A percentile compares a stretch with the other conserved stretches of the same genome.
phyloP scores from a whole-genome alignment of 225 moss, liverwort and hornwort species.

The Pseudisothecium myosuroides region DNA sequence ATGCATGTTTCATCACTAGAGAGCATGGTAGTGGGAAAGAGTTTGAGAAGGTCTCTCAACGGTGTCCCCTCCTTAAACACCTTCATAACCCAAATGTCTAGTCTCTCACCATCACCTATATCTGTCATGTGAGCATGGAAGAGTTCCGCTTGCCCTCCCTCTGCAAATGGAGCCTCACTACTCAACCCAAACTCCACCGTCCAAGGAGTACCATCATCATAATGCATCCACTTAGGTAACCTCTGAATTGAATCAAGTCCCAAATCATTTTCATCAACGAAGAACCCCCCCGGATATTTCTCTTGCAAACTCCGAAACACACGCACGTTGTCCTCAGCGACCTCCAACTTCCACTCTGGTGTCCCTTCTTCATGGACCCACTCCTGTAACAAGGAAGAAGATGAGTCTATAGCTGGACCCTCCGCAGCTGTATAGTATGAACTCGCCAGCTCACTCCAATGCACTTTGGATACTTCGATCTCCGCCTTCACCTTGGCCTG shows the following conservation, averaged over 20 bases:
- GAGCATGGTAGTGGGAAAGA: background rate
- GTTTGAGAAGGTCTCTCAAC: background rate
- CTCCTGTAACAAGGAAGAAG: rapidly evolving
- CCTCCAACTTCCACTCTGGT: background rate
- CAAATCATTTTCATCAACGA: background rate
- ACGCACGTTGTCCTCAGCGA: background rate
- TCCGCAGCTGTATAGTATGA: background rate
- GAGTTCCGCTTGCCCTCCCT: background rate
- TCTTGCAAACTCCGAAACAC: background rate
- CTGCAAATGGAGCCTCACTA: background rate
- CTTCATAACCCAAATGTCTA: rapidly evolving
- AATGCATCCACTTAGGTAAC: rapidly evolving
- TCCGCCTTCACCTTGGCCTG: rapidly evolving
- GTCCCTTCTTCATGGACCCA: background rate
- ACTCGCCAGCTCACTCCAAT: background rate
- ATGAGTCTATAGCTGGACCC: background rate
- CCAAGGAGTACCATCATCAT: no score
- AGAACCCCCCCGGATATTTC: rapidly evolving
- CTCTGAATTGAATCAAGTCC: background rate
- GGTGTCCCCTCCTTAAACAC: background rate
- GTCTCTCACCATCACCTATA: rapidly evolving
- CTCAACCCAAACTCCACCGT: background rate
- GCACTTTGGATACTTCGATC: background rate
- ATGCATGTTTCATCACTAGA: background rate
- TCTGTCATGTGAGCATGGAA: background rate